Conservation (phyloP, 805 yeast genomes). For the Metschnikowia kofuensis region DNA sequence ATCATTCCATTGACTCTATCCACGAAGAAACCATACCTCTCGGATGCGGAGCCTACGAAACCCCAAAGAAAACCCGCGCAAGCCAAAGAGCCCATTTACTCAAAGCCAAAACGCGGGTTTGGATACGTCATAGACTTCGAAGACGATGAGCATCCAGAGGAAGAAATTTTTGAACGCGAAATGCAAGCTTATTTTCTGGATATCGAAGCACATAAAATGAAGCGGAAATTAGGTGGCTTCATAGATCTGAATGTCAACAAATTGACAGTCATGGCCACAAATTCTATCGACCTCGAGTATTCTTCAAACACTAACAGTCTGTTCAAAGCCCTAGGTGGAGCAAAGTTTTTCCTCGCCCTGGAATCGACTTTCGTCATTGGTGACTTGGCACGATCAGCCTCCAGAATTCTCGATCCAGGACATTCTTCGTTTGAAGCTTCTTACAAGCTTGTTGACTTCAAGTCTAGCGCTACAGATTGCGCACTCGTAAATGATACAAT, state of each 20-base stretch:
- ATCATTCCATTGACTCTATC: conserved; percentile 10
- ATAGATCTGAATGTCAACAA: conserved; percentile 9
- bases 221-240: conserved; percentile 6
- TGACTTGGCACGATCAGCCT: conserved; percentile 1
- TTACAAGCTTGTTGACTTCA: conserved; percentile 4
- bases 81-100: conserved; percentile 1
- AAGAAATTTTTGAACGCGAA: background rate
- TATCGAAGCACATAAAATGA: conserved; percentile 2
- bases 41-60: conserved; percentile 4
- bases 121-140: conserved; percentile 13
- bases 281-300: conserved; percentile 3
- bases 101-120: conserved; percentile 13
- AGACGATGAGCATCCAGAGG: conserved; percentile 1
- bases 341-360: conserved; percentile 1
- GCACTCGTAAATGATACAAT: conserved; percentile 25
- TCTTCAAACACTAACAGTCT: background rate
- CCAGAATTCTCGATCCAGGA: background rate
- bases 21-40: background rate
- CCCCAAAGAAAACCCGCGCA: conserved; percentile 3
- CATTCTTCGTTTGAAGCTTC: conserved; percentile 2
- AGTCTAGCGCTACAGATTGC: conserved; percentile 8
- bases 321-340: background rate
- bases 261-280: conserved; percentile 12
- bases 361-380: conserved; percentile 6
- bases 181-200: conserved; percentile 2